Base-by-base conservation (phyloP, 2,329 filamentous ascomycete species). In the Pestalotiopsis sp. region DNA sequence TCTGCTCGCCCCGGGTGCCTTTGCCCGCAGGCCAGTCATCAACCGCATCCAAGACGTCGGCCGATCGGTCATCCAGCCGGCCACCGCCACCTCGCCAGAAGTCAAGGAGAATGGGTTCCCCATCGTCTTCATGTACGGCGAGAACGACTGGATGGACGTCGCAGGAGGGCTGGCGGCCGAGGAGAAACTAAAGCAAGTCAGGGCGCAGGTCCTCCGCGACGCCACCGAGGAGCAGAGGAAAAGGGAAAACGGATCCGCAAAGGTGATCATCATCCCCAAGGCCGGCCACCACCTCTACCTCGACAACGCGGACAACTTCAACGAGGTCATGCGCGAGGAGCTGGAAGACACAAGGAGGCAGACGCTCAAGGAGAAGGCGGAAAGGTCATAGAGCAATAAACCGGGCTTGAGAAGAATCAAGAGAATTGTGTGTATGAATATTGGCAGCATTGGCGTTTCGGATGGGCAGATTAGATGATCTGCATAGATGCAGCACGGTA, bases 111-210 rank as follows among this genome's bases (percentile, higher is more conserved):
- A 87, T 0, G 94, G 95, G 1, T 85, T 94, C 64, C 95, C 96
- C 0, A 85, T 98, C 40, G 88, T 98, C 9, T 89, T 99, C 78
- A 95, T 98, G 92, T 99, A 99, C 78, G 96, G 96, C 71, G 95
- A 98, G 75, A 91, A 96, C 76, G 96, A 99, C 83, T 99, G 96
- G 96, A 99, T 99, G 96, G 96, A 99, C 73, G 91, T 96, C 9
- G 90, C 90, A 0, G 96, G 95, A 36, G 96, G 96, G 0, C 89
- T 91, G 61, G 94, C 92, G 0, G 91, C 95, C 0, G 89, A 92
- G 76, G 89, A 95, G 80, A 94, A 92, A 79, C 87, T 98, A 13
- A 91, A 93, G 70, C 85, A 91, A 68, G 90, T 91, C 71, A 88
- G 87, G 72, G 81, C 82, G 31, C 87, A 88, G 64, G 84, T 87